Percentiles rank a stretch among this genome's conserved stretches.
Evolutionary conservation across 192 early-diverging fungal genomes (phyloP).

Genomic region (Tieghemiomyces parasiticus): DNA sequence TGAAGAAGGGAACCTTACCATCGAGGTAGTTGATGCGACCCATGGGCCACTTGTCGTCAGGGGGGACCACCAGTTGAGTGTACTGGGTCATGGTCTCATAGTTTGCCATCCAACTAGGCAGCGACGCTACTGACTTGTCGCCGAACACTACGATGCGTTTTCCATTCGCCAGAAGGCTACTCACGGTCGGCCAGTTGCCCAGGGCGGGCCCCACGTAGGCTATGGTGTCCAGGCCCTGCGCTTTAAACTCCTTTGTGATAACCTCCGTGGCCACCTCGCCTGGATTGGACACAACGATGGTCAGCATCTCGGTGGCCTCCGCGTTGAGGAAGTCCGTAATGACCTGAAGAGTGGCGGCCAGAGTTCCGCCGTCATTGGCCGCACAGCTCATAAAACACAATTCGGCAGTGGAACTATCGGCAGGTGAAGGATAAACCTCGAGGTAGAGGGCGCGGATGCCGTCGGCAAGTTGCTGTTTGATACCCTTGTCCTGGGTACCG

Average conservation of each 20-base stretch:
- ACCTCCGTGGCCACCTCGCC: slow-evolving; percentile 28
- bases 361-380: slow-evolving; percentile 40
- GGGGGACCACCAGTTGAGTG: not conserved
- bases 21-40: not conserved
- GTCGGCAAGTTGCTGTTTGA: slow-evolving; percentile 47
- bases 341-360: slow-evolving; percentile 33
- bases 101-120: not conserved
- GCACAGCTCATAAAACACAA: slow-evolving; percentile 53
- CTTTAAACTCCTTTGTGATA: slow-evolving; percentile 33
- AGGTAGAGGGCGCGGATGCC: slow-evolving; percentile 64
- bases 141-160: slow-evolving; percentile 51
- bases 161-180: slow-evolving; percentile 38
- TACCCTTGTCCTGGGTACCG: slow-evolving; percentile 49
- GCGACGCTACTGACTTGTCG: slow-evolving; percentile 15
- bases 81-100: not conserved
- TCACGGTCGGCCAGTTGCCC: slow-evolving; percentile 50
- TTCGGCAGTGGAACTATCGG: not conserved
- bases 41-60: slow-evolving; percentile 4
- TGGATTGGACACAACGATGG: slow-evolving; percentile 58
- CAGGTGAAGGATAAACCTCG: slow-evolving; percentile 29
- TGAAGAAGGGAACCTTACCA: slow-evolving; percentile 4
- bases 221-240: slow-evolving; percentile 28
- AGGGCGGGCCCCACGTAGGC: slow-evolving; percentile 20
- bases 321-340: slow-evolving; percentile 41
- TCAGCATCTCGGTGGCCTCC: slow-evolving; percentile 58